Conservation (phyloP, 345 rosid species). For the Lepidium didymum region DNA sequence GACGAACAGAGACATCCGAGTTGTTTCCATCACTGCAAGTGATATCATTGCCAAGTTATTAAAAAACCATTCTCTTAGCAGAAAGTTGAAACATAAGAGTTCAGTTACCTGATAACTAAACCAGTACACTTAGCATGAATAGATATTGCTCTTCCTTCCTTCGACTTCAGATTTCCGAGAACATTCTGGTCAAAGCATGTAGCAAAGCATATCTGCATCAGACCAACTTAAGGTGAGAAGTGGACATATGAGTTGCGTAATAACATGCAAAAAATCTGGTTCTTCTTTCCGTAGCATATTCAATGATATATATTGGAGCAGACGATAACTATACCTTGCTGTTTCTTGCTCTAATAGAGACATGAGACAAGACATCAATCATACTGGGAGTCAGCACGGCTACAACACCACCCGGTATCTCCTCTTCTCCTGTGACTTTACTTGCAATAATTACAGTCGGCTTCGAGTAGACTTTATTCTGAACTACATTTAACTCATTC, state of each 20-base stretch:
- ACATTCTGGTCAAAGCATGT: slow-evolving; percentile 86
- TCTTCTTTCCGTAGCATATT: not conserved
- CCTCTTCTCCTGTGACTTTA: slow-evolving; percentile 90
- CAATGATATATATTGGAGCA: not conserved
- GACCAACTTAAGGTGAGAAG: slow-evolving; percentile 7
- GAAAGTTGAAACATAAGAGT: slow-evolving; percentile 1
- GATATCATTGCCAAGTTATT: not conserved
- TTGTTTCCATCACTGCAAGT: slow-evolving; percentile 22
- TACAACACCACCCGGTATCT: slow-evolving; percentile 86
- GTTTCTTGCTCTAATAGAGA: slow-evolving; percentile 96
- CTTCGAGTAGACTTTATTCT: slow-evolving; percentile 58
- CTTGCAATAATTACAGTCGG: slow-evolving; percentile 83
- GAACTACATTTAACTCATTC: slow-evolving; percentile 68
- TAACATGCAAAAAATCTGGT: not conserved
- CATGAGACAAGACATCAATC: slow-evolving; percentile 97
- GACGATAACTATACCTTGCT: slow-evolving; percentile 53
- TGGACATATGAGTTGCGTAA: not conserved
- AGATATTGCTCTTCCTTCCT: slow-evolving; percentile 65
- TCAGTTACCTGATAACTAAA: slow-evolving; percentile 54
- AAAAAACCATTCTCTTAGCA: not conserved
- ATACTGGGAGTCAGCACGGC: slow-evolving; percentile 91
- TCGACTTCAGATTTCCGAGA: slow-evolving; percentile 52
- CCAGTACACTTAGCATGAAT: slow-evolving; percentile 69
- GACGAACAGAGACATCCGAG: slow-evolving; percentile 20
- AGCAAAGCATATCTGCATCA: slow-evolving; percentile 89